These are phyloP conservation scores for Pythium myriotylum DNA, from an alignment of 352 stramenopile genomes.

Conservation along the genomic window DNA sequence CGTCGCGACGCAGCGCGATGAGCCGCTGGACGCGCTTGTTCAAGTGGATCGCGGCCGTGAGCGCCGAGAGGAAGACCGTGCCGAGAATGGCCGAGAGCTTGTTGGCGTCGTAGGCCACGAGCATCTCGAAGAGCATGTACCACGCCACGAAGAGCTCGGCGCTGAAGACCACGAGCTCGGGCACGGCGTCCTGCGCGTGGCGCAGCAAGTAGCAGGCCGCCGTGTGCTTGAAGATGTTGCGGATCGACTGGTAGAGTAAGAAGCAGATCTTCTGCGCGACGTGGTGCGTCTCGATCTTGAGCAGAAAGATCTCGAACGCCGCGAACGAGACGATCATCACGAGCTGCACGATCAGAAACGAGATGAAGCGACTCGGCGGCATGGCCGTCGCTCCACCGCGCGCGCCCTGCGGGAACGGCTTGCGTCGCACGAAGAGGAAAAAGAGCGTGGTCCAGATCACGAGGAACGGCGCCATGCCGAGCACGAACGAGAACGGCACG, in stretches of 20 bases:
- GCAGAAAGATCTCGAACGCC: slow-evolving; percentile 25
- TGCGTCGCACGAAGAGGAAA: slow-evolving; percentile 25
- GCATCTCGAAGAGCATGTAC: slow-evolving; percentile 17
- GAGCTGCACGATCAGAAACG: slow-evolving; percentile 24
- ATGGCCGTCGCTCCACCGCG: slow-evolving; percentile 11
- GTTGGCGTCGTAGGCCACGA: slow-evolving; percentile 6
- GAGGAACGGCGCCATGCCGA: slow-evolving; percentile 25
- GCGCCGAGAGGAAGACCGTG: slow-evolving; percentile 5
- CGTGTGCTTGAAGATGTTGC: slow-evolving; percentile 37
- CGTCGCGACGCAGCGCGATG: background rate
- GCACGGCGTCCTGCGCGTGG: slow-evolving; percentile 14
- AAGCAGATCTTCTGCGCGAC: slow-evolving; percentile 30
- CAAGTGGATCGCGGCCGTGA: slow-evolving; percentile 10
- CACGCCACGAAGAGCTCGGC: slow-evolving; percentile 11
- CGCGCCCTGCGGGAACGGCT: slow-evolving; percentile 10
- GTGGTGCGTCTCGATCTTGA: slow-evolving; percentile 23
- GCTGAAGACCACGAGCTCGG: slow-evolving; percentile 18
- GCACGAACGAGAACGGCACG: slow-evolving; percentile 28
- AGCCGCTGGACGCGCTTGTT: slow-evolving; percentile 15
- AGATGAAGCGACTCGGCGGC: slow-evolving; percentile 26
- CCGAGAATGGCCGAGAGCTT: slow-evolving; percentile 3
- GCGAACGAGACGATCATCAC: slow-evolving; percentile 40
- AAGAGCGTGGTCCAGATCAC: slow-evolving; percentile 26
- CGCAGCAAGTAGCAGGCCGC: slow-evolving; percentile 13
- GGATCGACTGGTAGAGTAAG: slow-evolving; percentile 27